Conservation (phyloP, 371 early-diverging fungal species). For the Actinomortierella wolfii region DNA sequence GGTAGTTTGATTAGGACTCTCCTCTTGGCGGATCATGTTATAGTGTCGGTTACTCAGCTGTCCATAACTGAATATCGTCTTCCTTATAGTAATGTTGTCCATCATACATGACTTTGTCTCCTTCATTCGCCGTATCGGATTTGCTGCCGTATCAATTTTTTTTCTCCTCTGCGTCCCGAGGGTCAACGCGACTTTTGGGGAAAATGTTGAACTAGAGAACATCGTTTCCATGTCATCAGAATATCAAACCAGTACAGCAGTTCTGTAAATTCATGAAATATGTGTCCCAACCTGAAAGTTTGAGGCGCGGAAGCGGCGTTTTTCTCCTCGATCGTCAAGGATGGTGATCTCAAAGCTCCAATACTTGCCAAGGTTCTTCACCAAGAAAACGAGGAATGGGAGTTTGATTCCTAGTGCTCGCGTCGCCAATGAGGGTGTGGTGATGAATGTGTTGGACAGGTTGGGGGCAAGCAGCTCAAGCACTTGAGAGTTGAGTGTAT, state of each 20-base stretch:
- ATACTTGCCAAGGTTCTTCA: slow-evolving; percentile 87
- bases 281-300: slow-evolving; percentile 80
- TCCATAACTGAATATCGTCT: background rate
- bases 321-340: slow-evolving; percentile 80
- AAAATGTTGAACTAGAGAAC: no score
- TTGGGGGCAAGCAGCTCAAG: slow-evolving; percentile 82
- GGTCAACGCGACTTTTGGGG: no score
- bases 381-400: slow-evolving; percentile 84
- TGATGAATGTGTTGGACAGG: slow-evolving; percentile 85
- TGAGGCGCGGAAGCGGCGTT: slow-evolving; percentile 84
- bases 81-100: background rate
- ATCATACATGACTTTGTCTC: background rate
- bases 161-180: no score
- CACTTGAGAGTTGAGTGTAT: slow-evolving; percentile 81
- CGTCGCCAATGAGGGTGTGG: slow-evolving; percentile 76
- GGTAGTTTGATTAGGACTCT: no score
- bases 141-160: no score
- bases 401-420: slow-evolving; percentile 92
- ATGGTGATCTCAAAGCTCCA: slow-evolving; percentile 92
- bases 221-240: no score
- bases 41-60: no score
- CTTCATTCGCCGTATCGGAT: background rate
- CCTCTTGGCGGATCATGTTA: no score
- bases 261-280: background rate
- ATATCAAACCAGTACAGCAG: no score